Evolutionary conservation across 2,329 filamentous ascomycete species (phyloP).

Genomic region (Aureobasidium sp.): DNA sequence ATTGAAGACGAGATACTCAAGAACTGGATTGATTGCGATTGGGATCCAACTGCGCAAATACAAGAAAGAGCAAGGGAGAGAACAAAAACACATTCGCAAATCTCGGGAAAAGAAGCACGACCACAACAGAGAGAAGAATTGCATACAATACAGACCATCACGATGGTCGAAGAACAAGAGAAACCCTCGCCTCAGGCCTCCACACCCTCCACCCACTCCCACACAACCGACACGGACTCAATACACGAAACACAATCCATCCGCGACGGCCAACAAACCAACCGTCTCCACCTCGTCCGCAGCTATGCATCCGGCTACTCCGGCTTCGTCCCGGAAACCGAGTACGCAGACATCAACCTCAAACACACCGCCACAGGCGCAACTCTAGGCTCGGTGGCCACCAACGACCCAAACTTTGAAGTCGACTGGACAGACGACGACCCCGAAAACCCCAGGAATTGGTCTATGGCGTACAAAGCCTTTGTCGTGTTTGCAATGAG

Average conservation of each 20-base stretch:
- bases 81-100: background rate
- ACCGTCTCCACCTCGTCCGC: conserved; percentile 7
- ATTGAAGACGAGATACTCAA: background rate
- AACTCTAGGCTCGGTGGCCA: conserved; percentile 20
- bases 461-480: conserved; percentile 54
- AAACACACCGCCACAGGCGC: conserved; percentile 4
- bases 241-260: conserved; percentile 4
- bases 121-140: background rate
- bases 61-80: background rate
- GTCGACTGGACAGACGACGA: conserved; percentile 63
- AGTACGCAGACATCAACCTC: conserved; percentile 15
- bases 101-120: background rate
- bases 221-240: conserved; percentile 3
- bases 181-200: background rate
- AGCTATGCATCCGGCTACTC: conserved; percentile 16
- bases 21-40: background rate
- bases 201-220: background rate
- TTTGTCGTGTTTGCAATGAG: conserved; percentile 50
- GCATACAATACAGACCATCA: background rate
- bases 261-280: background rate
- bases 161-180: conserved; percentile 3
- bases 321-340: conserved; percentile 4
- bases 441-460: conserved; percentile 60
- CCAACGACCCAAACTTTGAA: conserved; percentile 56
- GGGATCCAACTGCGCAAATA: background rate